These are phyloP conservation scores for Rhizophora mangle DNA, from an alignment of 345 rosid species.

Conservation along the genomic window DNA sequence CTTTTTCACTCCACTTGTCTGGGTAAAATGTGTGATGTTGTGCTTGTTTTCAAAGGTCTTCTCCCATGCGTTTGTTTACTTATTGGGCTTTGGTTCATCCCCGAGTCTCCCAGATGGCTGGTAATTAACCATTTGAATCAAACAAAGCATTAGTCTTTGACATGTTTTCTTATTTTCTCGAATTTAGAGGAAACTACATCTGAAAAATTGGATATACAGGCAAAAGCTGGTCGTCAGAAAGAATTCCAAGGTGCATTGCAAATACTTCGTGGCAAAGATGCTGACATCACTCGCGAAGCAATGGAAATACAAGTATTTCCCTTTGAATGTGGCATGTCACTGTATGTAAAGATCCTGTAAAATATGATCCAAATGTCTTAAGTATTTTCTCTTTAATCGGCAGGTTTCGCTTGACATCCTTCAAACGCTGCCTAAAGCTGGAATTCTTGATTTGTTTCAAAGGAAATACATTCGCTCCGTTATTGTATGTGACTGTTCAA, in stretches of 20 bases:
- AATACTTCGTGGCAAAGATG: conserved; percentile 57
- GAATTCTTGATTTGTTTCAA: conserved; percentile 22
- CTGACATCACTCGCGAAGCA: conserved; percentile 62
- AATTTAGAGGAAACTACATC: no score
- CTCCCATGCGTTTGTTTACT: conserved; percentile 60
- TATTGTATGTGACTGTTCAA: background rate
- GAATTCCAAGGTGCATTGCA: conserved; percentile 56
- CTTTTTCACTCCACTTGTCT: no score
- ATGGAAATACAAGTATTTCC: conserved; percentile 49
- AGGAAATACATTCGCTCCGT: conserved; percentile 15
- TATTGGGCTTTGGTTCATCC: conserved; percentile 58
- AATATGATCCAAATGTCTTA: background rate
- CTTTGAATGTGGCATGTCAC: background rate
- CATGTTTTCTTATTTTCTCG: no score
- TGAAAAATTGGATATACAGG: conserved; percentile 33
- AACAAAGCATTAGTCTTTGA: background rate
- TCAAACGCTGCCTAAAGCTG: conserved; percentile 22
- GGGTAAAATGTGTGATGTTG: conserved; percentile 10
- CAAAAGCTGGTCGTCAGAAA: conserved; percentile 53
- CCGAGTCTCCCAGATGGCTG: conserved; percentile 93
- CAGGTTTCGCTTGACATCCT: conserved; percentile 26
- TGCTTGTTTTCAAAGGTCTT: conserved; percentile 43
- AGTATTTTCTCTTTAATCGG: background rate
- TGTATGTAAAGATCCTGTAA: background rate
- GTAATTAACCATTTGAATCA: conserved; percentile 31